Base-by-base conservation (phyloP, 2,329 filamentous ascomycete genomes). In the Neonectria hederae region DNA sequence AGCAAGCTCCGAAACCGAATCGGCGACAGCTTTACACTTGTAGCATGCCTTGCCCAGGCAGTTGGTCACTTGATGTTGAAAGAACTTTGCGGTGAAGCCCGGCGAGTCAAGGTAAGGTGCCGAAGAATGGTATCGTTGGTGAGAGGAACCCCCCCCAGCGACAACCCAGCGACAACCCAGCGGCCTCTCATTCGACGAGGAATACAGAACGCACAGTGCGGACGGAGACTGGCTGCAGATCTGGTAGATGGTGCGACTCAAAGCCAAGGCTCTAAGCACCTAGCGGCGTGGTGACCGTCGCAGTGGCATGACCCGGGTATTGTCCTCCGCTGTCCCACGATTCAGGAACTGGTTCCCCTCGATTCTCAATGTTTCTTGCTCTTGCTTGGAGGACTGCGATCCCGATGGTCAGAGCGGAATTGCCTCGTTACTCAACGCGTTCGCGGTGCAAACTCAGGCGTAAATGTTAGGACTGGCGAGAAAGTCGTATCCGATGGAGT, bases 221-320 rank as follows among this genome's bases (percentile, higher is more conserved):
- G 22, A 19, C 13, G 32, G 55, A 45, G 10, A 30, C 26, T 22
- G 22, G 40, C 35, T 53, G 54, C 43, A 52, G 59, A 62, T 62
- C 59, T 54, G 49, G 54, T 11, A 66, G 60, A 55, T 59, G 55
- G 59, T 63, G 63, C 63, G 56, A 65, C 48, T 48, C 22, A 32
- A 26, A 59, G 63, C 63, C 60, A 66, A 66, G 60, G 22, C 63
- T 63, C 63, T 66, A 66, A 56, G 45, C 43, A 26, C 32, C 43
- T 59, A 55, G 55, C 51, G 52, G 61, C 57, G 26, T 51, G 51
- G 56, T 55, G 49, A 40, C 43, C 56, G 38, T 53, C 61, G 21
- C 52, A 46, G 56, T 63, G 51, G 51, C 32, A 58, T 49, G 48
- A 63, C 40, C 24, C 53, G 21, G 26, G 60, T 24, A 40, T 22